phyloP scores from a whole-genome alignment of 768 basidiomycete species.

The Rhodosporidiobolus sp. region DNA sequence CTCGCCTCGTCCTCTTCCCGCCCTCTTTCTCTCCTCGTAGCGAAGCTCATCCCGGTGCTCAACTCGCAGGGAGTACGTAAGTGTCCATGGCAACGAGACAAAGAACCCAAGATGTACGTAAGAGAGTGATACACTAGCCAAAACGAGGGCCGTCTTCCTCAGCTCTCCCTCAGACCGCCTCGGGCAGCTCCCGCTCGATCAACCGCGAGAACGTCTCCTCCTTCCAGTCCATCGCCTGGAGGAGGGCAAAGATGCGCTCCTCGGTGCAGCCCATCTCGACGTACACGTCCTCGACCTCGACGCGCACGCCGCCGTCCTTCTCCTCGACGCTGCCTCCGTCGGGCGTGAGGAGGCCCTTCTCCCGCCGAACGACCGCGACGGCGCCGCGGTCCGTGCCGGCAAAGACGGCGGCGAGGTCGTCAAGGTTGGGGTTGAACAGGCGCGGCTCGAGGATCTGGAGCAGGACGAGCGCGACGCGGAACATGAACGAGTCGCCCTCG shows the following conservation, averaged over 20 bases:
- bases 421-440: conserved; percentile 81
- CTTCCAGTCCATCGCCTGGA: conserved; percentile 81
- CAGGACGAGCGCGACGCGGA: conserved; percentile 76
- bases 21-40: too few relatives aligned
- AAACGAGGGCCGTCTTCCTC: background rate
- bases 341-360: conserved; percentile 26
- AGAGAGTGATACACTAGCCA: background rate
- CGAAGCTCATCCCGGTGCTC: too few relatives aligned
- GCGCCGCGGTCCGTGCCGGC: conserved; percentile 45
- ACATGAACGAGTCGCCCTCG: conserved; percentile 86
- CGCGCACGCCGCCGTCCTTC: conserved; percentile 55
- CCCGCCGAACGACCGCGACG: conserved; percentile 52
- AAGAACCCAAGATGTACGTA: background rate
- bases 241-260: conserved; percentile 76
- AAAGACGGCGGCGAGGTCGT: conserved; percentile 69
- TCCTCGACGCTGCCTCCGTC: background rate
- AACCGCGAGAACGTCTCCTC: conserved; percentile 83
- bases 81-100: background rate
- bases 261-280: conserved; percentile 83
- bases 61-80: too few relatives aligned
- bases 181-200: conserved; percentile 80
- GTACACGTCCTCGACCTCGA: conserved; percentile 80
- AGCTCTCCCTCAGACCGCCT: conserved; percentile 46
- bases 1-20: too few relatives aligned
- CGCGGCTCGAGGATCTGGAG: conserved; percentile 78